phyloP scores from a whole-genome alignment of 768 basidiomycete genomes.

The Phallus indusiatus region DNA sequence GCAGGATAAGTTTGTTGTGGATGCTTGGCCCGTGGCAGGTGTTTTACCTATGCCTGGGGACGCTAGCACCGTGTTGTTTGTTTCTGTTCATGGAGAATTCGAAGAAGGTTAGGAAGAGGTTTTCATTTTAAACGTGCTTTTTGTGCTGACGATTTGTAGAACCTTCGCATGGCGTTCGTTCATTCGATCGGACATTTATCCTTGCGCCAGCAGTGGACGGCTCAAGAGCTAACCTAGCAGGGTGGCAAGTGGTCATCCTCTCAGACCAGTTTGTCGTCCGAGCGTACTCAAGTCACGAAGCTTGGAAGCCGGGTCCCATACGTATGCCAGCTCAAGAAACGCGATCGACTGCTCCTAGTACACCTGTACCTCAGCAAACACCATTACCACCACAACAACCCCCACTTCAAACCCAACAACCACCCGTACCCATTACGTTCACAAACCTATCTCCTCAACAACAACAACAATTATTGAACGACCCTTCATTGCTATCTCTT shows the following conservation, averaged over 20 bases:
- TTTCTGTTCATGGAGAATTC: constrained; percentile 85
- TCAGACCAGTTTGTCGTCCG: constrained; percentile 84
- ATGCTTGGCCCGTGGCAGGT: constrained; percentile 73
- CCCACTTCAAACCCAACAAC: constrained; percentile 14
- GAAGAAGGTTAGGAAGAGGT: constrained; percentile 60
- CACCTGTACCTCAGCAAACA: constrained; percentile 19
- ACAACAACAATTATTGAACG: not conserved
- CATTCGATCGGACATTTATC: constrained; percentile 90
- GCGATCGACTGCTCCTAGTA: constrained; percentile 18
- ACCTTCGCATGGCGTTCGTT: constrained; percentile 70
- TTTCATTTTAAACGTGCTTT: constrained; percentile 1
- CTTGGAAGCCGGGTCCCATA: constrained; percentile 71
- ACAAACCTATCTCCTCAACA: not conserved
- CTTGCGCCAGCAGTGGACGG: constrained; percentile 71
- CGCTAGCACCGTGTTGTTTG: constrained; percentile 38
- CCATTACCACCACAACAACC: constrained; percentile 24
- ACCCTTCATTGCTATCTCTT: constrained; percentile 25
- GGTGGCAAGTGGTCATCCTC: constrained; percentile 86
- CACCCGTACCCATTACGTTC: not conserved
- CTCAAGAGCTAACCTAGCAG: constrained; percentile 73
- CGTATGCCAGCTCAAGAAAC: constrained; percentile 47
- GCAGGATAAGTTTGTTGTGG: constrained; percentile 77
- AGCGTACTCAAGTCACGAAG: constrained; percentile 71
- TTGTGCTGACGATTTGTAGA: constrained; percentile 28
- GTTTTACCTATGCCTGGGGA: constrained; percentile 36